These are phyloP conservation scores for Psilocybe tampanensis DNA, from an alignment of 768 basidiomycete genomes.

Conservation along the genomic window DNA sequence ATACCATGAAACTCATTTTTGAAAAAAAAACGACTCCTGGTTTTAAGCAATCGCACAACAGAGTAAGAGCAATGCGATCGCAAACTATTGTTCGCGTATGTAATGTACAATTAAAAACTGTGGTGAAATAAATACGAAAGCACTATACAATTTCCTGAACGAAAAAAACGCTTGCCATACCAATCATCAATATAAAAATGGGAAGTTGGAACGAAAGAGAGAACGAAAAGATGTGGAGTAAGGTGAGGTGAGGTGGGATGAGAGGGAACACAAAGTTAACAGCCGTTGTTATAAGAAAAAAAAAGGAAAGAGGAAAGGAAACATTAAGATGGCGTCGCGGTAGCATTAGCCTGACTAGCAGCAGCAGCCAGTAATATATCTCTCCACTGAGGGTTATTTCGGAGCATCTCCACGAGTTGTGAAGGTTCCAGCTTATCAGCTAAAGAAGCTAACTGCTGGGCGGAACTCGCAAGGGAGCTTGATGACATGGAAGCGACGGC, in stretches of 20 bases:
- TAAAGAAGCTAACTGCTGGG: conserved; percentile 30
- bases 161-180: not conserved
- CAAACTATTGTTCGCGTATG: not conserved
- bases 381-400: conserved; percentile 39
- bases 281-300: not conserved
- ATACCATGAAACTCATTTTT: no score
- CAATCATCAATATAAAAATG: no score
- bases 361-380: conserved; percentile 38
- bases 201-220: not conserved
- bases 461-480: conserved; percentile 7
- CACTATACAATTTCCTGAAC: not conserved
- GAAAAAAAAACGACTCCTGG: no score
- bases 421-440: conserved; percentile 30
- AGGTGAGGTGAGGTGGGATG: not conserved
- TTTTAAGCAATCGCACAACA: not conserved
- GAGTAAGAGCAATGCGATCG: not conserved
- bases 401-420: conserved; percentile 39
- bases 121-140: not conserved
- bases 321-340: conserved; percentile 1
- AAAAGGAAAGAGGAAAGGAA: not conserved
- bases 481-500: not conserved
- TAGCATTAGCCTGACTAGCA: conserved; percentile 10
- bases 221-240: no score
- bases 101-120: not conserved
- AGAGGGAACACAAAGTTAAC: not conserved